These are phyloP conservation scores for Aspergillus sp. DNA, from an alignment of 2,329 filamentous ascomycete genomes.

Conservation along the genomic window DNA sequence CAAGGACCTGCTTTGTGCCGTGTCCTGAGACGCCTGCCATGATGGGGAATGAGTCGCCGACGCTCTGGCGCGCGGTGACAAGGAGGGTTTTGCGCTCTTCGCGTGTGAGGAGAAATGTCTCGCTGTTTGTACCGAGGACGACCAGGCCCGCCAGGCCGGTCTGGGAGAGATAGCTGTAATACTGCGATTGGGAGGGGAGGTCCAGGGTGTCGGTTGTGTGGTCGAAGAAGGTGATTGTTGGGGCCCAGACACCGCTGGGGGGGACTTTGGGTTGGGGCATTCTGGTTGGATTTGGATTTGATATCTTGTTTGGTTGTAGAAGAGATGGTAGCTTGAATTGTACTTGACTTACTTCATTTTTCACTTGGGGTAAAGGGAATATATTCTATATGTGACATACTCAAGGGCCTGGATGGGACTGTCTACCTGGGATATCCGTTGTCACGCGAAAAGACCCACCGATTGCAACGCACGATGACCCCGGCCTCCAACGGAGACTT, in stretches of 20 bases:
- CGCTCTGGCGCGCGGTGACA: conserved; percentile 52
- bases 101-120: conserved; percentile 58
- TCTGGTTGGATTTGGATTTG: not conserved
- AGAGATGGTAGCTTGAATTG: too few relatives aligned
- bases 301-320: too few relatives aligned
- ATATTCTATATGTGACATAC: not conserved
- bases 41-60: conserved; percentile 56
- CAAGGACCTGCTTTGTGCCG: conserved; percentile 64
- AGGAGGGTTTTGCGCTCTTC: conserved; percentile 60
- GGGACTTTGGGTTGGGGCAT: conserved; percentile 16
- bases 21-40: conserved; percentile 67
- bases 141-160: conserved; percentile 54
- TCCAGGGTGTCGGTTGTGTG: conserved; percentile 50
- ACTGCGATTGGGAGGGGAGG: conserved; percentile 49
- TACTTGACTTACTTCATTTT: not conserved
- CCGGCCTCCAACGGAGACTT: too few relatives aligned
- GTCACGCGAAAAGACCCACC: too few relatives aligned
- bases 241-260: conserved; percentile 49
- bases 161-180: conserved; percentile 53
- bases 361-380: not conserved
- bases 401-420: not conserved
- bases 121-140: conserved; percentile 57
- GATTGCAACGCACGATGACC: too few relatives aligned
- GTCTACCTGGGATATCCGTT: too few relatives aligned
- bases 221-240: conserved; percentile 58